These are phyloP conservation scores for Breynia disticha DNA, from an alignment of 441 rosid species.

Conservation along the genomic window DNA sequence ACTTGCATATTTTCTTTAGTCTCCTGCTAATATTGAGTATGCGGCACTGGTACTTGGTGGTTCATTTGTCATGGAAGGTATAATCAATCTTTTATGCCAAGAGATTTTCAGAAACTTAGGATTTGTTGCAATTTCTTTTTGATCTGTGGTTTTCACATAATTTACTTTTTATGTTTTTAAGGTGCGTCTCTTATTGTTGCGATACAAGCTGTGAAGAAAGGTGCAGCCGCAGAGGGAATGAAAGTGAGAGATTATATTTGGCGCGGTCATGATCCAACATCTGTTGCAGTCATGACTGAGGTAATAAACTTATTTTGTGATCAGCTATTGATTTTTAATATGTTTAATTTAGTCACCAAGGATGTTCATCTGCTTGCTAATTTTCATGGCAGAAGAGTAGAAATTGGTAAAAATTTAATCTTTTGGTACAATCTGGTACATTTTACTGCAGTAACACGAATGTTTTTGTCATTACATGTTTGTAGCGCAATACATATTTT, in stretches of 20 bases:
- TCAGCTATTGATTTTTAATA: neutral
- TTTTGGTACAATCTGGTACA: too few relatives aligned
- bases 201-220: slow-evolving; percentile 93
- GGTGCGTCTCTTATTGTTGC: slow-evolving; percentile 97
- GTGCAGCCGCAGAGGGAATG: slow-evolving; percentile 98
- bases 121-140: slow-evolving; percentile 1
- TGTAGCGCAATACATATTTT: too few relatives aligned
- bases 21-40: slow-evolving; percentile 66
- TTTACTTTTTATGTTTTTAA: slow-evolving; percentile 16
- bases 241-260: slow-evolving; percentile 80
- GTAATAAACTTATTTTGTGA: slow-evolving; percentile 19
- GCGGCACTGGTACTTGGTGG: slow-evolving; percentile 98
- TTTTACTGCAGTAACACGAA: neutral
- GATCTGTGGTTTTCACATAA: neutral
- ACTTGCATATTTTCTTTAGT: slow-evolving; percentile 40
- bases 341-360: too few relatives aligned
- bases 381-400: too few relatives aligned
- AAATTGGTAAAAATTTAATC: too few relatives aligned
- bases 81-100: slow-evolving; percentile 2
- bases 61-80: slow-evolving; percentile 94
- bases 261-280: slow-evolving; percentile 99
- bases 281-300: slow-evolving; percentile 99
- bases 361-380: too few relatives aligned
- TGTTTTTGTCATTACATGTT: neutral
- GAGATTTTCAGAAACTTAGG: neutral